A percentile compares a stretch with the other conserved stretches of the same genome.
Conservation (phyloP, 768 basidiomycete species). For the Ramaria sp. region DNA sequence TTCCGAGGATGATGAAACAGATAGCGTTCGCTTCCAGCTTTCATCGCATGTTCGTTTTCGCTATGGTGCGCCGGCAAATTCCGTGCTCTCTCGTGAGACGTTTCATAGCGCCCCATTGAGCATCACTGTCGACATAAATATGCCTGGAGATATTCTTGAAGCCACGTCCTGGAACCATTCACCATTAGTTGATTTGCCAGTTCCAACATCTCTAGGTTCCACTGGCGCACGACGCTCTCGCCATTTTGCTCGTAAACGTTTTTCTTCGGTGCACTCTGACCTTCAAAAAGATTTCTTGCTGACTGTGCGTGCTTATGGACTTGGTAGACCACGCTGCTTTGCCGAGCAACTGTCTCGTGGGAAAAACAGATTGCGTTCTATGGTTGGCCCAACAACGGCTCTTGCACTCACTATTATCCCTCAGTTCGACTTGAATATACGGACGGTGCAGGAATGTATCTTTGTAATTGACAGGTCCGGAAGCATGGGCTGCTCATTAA, state of each 20-base stretch:
- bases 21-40: constrained; percentile 44
- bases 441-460: constrained; percentile 34
- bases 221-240: too few species aligned
- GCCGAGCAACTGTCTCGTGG: constrained; percentile 30
- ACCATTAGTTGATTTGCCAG: too few species aligned
- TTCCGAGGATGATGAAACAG: constrained; percentile 33
- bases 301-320: constrained; percentile 32
- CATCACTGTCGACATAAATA: constrained; percentile 38
- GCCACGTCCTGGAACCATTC: constrained; percentile 15
- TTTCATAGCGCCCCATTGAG: constrained; percentile 19
- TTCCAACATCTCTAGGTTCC: too few species aligned
- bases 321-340: constrained; percentile 47
- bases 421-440: constrained; percentile 31
- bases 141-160: constrained; percentile 29
- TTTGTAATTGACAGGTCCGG: constrained; percentile 52
- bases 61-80: constrained; percentile 35
- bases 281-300: constrained; percentile 41
- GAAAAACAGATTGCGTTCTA: constrained; percentile 1
- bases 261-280: constrained; percentile 24
- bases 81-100: neutral
- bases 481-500: constrained; percentile 34
- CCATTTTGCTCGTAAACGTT: too few species aligned
- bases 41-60: constrained; percentile 39
- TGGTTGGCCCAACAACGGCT: constrained; percentile 26
- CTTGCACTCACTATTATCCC: constrained; percentile 48